A percentile compares a stretch with the other conserved stretches of the same genome.
Evolutionary conservation across 2,329 filamentous ascomycete genomes (phyloP).

Genomic region (Madurella fahalii): DNA sequence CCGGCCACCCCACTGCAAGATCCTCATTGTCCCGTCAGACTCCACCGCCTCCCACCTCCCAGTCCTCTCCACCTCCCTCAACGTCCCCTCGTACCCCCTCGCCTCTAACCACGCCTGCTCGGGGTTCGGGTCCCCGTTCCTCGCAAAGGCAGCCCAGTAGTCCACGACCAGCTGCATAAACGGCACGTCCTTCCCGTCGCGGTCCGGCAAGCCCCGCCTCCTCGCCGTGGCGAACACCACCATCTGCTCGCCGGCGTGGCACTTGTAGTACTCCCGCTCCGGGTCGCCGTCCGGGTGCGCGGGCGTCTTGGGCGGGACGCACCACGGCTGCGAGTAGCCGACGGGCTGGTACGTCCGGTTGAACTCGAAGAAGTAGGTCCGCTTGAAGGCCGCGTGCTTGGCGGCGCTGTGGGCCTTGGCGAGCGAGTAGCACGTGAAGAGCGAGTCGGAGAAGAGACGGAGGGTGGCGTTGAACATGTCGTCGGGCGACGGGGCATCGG

Average conservation of each 20-base stretch:
- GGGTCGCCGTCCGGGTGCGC: constrained; percentile 33
- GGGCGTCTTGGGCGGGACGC: constrained; percentile 27
- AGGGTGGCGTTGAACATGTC: constrained; percentile 33
- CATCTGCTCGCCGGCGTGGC: constrained; percentile 38
- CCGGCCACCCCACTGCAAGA: constrained; percentile 29
- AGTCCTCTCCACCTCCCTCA: constrained; percentile 26
- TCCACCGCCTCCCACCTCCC: constrained; percentile 30
- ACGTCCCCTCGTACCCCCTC: constrained; percentile 29
- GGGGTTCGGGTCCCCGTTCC: constrained; percentile 32
- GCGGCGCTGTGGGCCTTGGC: constrained; percentile 34
- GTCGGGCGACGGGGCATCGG: constrained; percentile 5
- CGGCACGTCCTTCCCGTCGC: constrained; percentile 34
- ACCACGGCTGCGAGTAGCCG: constrained; percentile 31
- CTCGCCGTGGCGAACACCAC: constrained; percentile 36
- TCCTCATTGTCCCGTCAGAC: constrained; percentile 16
- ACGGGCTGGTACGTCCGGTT: constrained; percentile 38
- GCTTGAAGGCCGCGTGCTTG: constrained; percentile 31
- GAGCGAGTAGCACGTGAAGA: constrained; percentile 35
- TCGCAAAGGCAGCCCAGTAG: constrained; percentile 35
- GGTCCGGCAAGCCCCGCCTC: constrained; percentile 31
- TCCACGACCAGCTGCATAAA: constrained; percentile 34
- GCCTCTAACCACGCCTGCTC: constrained; percentile 29
- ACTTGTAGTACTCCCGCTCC: constrained; percentile 38
- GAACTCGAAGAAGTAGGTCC: constrained; percentile 36
- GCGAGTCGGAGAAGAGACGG: constrained; percentile 30